Evolutionary conservation across 768 basidiomycete genomes (phyloP), one percentile per base, ranked within the genome.

Genomic region (Candolleomyces eurysporus): DNA sequence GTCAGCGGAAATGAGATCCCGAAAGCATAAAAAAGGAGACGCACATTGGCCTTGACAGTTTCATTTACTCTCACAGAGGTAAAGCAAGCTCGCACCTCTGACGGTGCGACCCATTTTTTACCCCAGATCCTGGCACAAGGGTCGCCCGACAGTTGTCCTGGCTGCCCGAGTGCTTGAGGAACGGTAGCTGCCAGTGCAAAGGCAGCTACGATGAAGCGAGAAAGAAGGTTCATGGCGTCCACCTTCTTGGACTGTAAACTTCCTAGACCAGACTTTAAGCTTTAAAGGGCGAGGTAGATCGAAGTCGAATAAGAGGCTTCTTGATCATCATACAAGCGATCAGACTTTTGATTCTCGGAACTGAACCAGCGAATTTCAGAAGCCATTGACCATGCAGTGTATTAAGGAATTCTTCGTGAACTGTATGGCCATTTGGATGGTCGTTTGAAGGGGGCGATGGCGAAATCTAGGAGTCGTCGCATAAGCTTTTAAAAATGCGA

Each of bases 71-170:
- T 73, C 66, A 83, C 78, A 0, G 82, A 84, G 14, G 73, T 73
- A 66, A 81, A 79, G 68, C 86, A 87, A 10, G 79, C 79, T 43
- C 84, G 72, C 10, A 83, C 80, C 51, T 79, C 81, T 49, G 68
- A 68, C 0, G 86, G 85, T 11, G 82, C 70, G 39, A 82, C 82
- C 84, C 84, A 86, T 72, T 80, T 83, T 70, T 83, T 71, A 57
- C 83, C 82, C 56, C 78, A 82, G 59, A 87, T 83, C 8, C 67
- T 73, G 48, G 82, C 79, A 65, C 85, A 87, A 1, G 84, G 82
- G 65, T 86, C 84, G 13, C 56, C 42, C n/a, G 61, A 51, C 21
- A 21, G 13, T 26, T 21, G n/a, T 14, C 21, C 19, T 19, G 49
- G 13, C 49, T 17, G n/a, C 17, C n/a, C 17, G 16, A 48, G n/a